A percentile compares a stretch with the other conserved stretches of the same genome.
Conservation (phyloP, 1,284 basidiomycete genomes). For the Leccinum pallidistipes region DNA sequence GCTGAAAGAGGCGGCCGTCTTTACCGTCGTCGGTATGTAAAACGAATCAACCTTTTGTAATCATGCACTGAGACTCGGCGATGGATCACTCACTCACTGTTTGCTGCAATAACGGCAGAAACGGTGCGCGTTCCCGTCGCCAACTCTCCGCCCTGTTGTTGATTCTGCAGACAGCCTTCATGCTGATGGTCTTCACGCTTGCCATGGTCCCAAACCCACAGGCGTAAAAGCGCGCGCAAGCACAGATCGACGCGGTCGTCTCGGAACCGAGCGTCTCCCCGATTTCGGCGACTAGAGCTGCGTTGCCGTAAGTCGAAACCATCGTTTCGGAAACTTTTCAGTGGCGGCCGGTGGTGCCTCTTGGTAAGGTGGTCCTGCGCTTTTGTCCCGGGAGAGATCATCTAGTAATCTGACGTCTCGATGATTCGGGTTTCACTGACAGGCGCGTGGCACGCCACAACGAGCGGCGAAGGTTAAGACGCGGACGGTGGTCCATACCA, state of each 20-base stretch:
- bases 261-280: too few relatives aligned
- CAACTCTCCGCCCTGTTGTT: background rate
- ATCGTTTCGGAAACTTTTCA: too few relatives aligned
- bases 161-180: background rate
- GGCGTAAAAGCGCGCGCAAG: too few relatives aligned
- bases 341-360: too few relatives aligned
- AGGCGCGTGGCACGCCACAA: conserved; percentile 21
- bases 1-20: background rate
- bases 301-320: too few relatives aligned
- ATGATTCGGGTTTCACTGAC: background rate
- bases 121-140: background rate
- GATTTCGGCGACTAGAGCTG: too few relatives aligned
- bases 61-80: background rate
- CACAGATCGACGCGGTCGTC: too few relatives aligned
- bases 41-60: background rate
- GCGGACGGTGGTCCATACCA: conserved; percentile 17
- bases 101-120: background rate
- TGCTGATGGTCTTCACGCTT: background rate
- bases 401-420: background rate
- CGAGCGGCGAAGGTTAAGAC: conserved; percentile 15
- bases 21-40: background rate
- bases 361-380: too few relatives aligned
- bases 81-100: background rate
- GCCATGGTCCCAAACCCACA: background rate
- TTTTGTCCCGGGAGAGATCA: background rate